A percentile compares a stretch with the other conserved stretches of the same genome.
phyloP scores from a whole-genome alignment of 352 stramenopile species.

The Peronospora belbahrii region DNA sequence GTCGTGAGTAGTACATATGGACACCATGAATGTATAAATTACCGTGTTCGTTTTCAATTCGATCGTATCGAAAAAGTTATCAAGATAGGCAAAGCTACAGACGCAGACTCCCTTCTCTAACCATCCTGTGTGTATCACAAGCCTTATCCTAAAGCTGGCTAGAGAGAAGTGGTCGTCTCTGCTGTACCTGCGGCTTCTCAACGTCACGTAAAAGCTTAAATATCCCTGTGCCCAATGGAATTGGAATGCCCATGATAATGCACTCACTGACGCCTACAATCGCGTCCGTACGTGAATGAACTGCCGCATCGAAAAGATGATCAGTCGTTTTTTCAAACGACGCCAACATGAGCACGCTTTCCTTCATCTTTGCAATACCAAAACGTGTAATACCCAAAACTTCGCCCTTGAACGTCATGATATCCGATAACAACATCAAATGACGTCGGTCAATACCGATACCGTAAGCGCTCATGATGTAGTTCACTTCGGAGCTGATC shows the following conservation, averaged over 20 bases:
- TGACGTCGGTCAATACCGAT: conserved; percentile 99
- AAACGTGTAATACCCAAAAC: conserved; percentile 91
- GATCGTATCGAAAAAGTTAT: too few relatives aligned
- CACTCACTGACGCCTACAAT: conserved; percentile 99
- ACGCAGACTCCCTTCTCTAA: too few relatives aligned
- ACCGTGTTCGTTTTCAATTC: too few relatives aligned
- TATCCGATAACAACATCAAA: conserved; percentile 97
- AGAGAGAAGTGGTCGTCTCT: conserved; percentile 40
- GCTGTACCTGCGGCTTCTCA: conserved; percentile 60
- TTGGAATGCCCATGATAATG: conserved; percentile 99
- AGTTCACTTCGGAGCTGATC: conserved; percentile 96
- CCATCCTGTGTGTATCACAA: too few relatives aligned
- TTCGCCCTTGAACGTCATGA: conserved; percentile 99
- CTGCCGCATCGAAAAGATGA: conserved; percentile 99
- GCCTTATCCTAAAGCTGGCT: background rate
- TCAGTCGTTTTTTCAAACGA: conserved; percentile 99
- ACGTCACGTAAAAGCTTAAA: conserved; percentile 93
- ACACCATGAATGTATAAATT: too few relatives aligned
- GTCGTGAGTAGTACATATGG: too few relatives aligned
- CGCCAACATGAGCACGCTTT: conserved; percentile 98
- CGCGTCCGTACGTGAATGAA: conserved; percentile 94
- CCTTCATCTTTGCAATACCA: conserved; percentile 99
- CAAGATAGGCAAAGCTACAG: too few relatives aligned
- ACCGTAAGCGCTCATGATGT: conserved; percentile 99
- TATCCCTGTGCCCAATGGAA: conserved; percentile 95